Percentiles rank a stretch among this genome's conserved stretches.
These are phyloP conservation scores for Alternaria brassicicola DNA, from an alignment of 2,329 filamentous ascomycete species.

Conservation along the genomic window DNA sequence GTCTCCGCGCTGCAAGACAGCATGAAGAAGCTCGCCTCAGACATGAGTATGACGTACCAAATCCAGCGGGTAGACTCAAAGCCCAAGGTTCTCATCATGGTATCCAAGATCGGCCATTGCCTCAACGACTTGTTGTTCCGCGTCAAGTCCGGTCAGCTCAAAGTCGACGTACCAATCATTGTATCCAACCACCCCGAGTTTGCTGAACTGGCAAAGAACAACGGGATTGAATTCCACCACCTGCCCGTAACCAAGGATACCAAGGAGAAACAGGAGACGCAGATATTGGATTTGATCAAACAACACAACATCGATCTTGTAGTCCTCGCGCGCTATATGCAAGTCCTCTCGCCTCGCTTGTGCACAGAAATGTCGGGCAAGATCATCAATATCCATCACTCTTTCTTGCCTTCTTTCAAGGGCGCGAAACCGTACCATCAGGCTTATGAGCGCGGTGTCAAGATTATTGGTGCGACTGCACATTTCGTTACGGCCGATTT, in stretches of 20 bases:
- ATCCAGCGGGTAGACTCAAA: conserved; percentile 72
- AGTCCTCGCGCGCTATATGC: conserved; percentile 86
- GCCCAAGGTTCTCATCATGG: conserved; percentile 82
- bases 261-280: conserved; percentile 73
- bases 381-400: conserved; percentile 93
- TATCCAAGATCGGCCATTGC: conserved; percentile 87
- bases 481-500: conserved; percentile 86
- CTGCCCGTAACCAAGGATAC: conserved; percentile 80
- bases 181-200: conserved; percentile 84
- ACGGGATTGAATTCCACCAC: conserved; percentile 80
- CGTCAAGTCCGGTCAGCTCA: conserved; percentile 73
- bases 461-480: conserved; percentile 85
- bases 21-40: conserved; percentile 66
- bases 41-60: conserved; percentile 73
- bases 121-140: conserved; percentile 84
- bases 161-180: conserved; percentile 76
- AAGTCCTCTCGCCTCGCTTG: conserved; percentile 76
- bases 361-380: conserved; percentile 80
- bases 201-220: conserved; percentile 69
- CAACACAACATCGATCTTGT: conserved; percentile 76
- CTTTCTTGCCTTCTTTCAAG: conserved; percentile 86
- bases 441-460: conserved; percentile 83
- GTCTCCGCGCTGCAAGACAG: conserved; percentile 57
- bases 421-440: conserved; percentile 88
- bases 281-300: conserved; percentile 72